Base-by-base conservation (phyloP, 1,284 basidiomycete genomes). In the Mycosarcoma mackinlayi region DNA sequence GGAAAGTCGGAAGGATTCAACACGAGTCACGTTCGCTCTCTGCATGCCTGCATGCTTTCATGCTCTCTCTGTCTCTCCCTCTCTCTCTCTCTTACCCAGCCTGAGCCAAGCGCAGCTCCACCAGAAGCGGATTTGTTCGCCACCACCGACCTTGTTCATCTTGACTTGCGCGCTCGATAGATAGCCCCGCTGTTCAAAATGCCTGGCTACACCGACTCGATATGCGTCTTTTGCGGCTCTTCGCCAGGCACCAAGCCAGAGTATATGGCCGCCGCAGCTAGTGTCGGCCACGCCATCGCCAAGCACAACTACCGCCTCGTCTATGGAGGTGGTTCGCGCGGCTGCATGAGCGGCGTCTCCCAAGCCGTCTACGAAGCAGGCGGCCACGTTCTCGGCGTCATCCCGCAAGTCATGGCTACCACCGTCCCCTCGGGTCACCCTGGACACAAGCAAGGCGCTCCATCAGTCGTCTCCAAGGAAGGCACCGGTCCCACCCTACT, bases 311-410 rank as follows among this genome's bases (percentile, higher is more conserved):
- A 89, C 13, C 87, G 89, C 4, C 86, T 96, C 24, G 87, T 96
- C 1, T 96, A 96, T 80, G 93, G 93, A 5, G 94, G 93, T 16
- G 93, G 92, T 0, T 86, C 87, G 11, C 86, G 86, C 28, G 93
- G 93, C 0, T 86, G 94, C 53, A 96, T 96, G 93, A 93, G 93
- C 46, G 84, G 89, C 38, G 89, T 93, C 8, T 92, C 93, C 0
- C 85, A 87, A 28, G 85, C 91, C 1, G 89, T 87, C 0, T 84
- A 92, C 16, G 85, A 89, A 65, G 84, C 85, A 1, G 90, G 90
- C 14, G 92, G 93, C 1, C 85, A 86, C 38, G 91, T 92, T 11
- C 90, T 88, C n/a, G 94, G 93, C 5, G 85, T 96, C 41, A 86
- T 92, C 21, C 93, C 93, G 0, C 87, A 86, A 37, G 91, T 92